A percentile compares a stretch with the other conserved stretches of the same genome.
These are phyloP conservation scores for Toxicodendron radicans DNA, from an alignment of 345 rosid species.

Conservation along the genomic window DNA sequence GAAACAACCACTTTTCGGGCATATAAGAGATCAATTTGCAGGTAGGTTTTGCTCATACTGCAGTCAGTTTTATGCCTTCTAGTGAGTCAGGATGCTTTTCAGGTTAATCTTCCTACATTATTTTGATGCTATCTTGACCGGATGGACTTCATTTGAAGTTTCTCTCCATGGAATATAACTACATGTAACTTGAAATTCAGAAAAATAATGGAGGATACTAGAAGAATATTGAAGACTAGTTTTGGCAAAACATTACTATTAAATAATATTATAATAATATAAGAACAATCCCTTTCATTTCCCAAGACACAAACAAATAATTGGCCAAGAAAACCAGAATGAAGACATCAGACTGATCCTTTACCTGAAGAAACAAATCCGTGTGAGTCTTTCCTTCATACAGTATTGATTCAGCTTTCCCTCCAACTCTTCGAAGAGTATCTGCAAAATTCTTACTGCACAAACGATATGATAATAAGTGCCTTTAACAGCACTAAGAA, in stretches of 20 bases:
- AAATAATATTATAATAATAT: not conserved
- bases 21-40: too few species aligned
- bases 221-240: not conserved
- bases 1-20: not conserved
- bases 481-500: conserved; percentile 7
- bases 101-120: not conserved
- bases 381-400: conserved; percentile 95
- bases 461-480: not conserved
- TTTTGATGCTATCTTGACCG: not conserved
- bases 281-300: not conserved
- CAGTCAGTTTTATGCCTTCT: too few species aligned
- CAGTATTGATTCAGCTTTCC: conserved; percentile 63
- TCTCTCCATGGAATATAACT: not conserved
- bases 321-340: not conserved
- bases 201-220: too few species aligned
- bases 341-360: not conserved
- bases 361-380: conserved; percentile 94
- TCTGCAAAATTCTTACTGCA: conserved; percentile 78
- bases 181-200: not conserved
- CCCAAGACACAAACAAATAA: not conserved
- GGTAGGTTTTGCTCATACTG: too few species aligned
- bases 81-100: too few species aligned
- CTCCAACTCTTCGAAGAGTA: conserved; percentile 73
- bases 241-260: not conserved
- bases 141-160: not conserved